Conservation (phyloP, 495 filamentous ascomycete genomes). For the Daldinia childiae region DNA sequence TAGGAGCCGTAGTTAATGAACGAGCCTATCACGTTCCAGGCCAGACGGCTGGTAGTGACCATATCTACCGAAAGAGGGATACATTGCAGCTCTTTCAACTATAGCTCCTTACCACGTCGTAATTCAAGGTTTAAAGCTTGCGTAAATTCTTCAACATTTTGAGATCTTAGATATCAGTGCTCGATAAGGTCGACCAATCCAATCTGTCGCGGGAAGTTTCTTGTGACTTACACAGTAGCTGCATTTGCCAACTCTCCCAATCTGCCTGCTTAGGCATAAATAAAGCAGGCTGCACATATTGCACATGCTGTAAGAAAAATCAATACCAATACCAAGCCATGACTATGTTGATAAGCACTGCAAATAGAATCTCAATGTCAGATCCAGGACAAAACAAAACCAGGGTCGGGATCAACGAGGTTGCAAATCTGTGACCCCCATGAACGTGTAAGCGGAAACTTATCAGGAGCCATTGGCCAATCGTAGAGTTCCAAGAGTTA, state of each 20-base stretch:
- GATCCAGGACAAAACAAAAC: conserved; percentile 36
- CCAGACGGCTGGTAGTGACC: conserved; percentile 16
- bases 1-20: conserved; percentile 8
- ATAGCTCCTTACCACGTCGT: not conserved
- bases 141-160: not conserved
- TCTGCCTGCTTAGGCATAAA: not conserved
- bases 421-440: conserved; percentile 39
- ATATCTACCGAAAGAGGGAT: conserved; percentile 10
- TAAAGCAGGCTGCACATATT: not conserved
- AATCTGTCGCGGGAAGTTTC: not conserved
- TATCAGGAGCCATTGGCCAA: conserved; percentile 37
- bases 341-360: conserved; percentile 25
- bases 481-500: not conserved
- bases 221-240: not conserved
- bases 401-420: conserved; percentile 16
- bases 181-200: not conserved
- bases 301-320: not conserved
- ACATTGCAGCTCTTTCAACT: conserved; percentile 8
- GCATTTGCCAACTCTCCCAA: not conserved
- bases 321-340: not conserved
- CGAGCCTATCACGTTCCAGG: conserved; percentile 31
- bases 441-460: conserved; percentile 40
- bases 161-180: not conserved
- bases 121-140: not conserved
- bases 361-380: conserved; percentile 39